A percentile compares a stretch with the other conserved stretches of the same genome.
These are phyloP conservation scores for Cairneyella variabilis DNA, from an alignment of 495 filamentous ascomycete genomes.

Conservation along the genomic window DNA sequence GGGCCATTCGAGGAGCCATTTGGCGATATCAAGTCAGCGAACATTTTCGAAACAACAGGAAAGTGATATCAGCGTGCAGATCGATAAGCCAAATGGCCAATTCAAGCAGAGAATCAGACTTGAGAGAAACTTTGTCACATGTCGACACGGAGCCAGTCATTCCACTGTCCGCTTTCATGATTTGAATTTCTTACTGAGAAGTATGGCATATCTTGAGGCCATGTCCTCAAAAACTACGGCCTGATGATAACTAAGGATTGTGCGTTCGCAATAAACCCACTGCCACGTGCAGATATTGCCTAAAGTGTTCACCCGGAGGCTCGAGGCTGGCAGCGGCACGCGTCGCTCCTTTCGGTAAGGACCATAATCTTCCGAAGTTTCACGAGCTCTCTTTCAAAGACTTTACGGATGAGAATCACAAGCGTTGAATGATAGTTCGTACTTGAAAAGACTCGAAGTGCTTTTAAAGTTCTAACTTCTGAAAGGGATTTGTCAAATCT, in stretches of 20 bases:
- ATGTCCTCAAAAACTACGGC: no score
- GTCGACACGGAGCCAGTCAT: constrained; percentile 9
- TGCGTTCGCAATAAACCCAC: no score
- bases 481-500: neutral
- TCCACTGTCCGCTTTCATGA: constrained; percentile 1
- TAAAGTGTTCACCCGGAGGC: no score
- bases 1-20: neutral
- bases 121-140: constrained; percentile 8
- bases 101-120: neutral
- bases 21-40: neutral
- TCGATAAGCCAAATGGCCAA: neutral
- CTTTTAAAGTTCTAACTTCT: neutral
- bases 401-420: no score
- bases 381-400: no score
- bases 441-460: neutral
- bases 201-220: no score
- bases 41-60: neutral
- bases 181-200: no score
- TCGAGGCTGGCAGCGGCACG: no score
- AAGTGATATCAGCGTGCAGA: neutral
- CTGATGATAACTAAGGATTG: no score
- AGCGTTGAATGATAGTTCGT: neutral
- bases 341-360: no score
- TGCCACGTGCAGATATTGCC: no score
- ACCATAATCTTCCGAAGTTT: no score